Base-by-base conservation (phyloP, 345 rosid species). In the Eucalyptus pauciflora region DNA sequence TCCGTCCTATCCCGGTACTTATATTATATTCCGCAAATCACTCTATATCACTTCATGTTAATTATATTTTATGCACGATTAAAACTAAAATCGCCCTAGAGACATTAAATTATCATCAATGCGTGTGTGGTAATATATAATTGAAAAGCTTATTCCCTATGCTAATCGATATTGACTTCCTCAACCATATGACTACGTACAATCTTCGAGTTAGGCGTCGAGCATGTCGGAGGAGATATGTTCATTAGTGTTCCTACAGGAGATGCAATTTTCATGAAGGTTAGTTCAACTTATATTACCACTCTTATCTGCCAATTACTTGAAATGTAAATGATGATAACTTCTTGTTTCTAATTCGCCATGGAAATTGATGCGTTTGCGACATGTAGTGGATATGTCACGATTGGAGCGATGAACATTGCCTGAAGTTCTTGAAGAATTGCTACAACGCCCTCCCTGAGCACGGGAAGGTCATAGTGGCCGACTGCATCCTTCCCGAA, bases 231-330 rank as follows among this genome's bases (percentile, higher is more conserved):
- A 29, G 90, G 90, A 85, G 89, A 87, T 49, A 89, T 89, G 92
- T 86, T 91, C 52, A 43, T 29, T 13, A 80, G 86, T 24, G 64
- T 91, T n/a, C 90, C 89, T 25, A 86, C 87, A 56, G 90, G 86
- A 24, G 88, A 89, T 50, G 90, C 91, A 18, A 83, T 91, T 43
- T 85, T 91, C 86, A 49, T 91, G 86, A 91, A 90, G 91, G 92
- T 90, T 13, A 51, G 52, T 24, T 27, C 31, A 41, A 33, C 20
- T 58, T 11, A 11, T 52, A 20, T 50, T 79, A 33, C 49, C 33
- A 76, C 41, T 45, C 20, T 7, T 18, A 12, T 88, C 37, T 76
- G 31, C 86, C 49, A 50, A 33, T 18, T 33, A 33, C 67, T 51
- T 22, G 31, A 7, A 60, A 46, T 87, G 56, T 64, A 13, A 33